Base-by-base conservation (phyloP, 2,329 filamentous ascomycete species). In the Madurella mycetomatis region DNA sequence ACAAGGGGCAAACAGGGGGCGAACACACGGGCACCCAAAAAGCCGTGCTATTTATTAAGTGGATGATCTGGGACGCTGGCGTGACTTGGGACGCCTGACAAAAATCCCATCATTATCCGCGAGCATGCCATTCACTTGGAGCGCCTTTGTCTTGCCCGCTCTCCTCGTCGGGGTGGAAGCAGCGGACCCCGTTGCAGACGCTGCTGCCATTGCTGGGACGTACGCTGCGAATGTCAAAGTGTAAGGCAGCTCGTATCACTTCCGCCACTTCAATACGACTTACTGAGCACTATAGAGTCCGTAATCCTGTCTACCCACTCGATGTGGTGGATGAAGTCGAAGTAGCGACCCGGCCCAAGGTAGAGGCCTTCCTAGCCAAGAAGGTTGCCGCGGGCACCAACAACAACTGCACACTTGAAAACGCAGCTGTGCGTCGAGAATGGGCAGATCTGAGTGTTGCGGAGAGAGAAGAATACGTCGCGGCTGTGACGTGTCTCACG, bases 321-420 rank as follows among this genome's bases (percentile, higher is more conserved):
- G 65, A 67, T 45, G 51, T 59, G 2, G 65, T 68, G 30, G 66
- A 68, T 57, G 57, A 64, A 47, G 57, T 68, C 5, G 62, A 62
- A 30, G 56, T 60, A 25, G 50, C 51, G 3, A 65, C 64, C 43
- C 64, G 66, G 63, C 52, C 60, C 50, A 67, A 64, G 18, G 62
- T 66, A 25, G 61, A 67, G 12, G 57, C 53, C 2, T 68, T 58
- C 51, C 58, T 68, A 57, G 49, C 52, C 9, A 62, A 64, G 37
- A 65, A 66, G 53, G 60, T 59, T 16, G 57, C 56, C n/a, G 62
- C 62, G 7, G 55, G 54, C 40, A 62, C 59, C 47, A 63, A 61
- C 55, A 65, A 64, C 55, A 59, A 59, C 47, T 67, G 65, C 55
- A 66, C 66, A 8, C 59, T 67, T 13, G 64, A 66, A 34, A 67